phyloP scores from a whole-genome alignment of 768 basidiomycete genomes.

The Suillus clintonianus region DNA sequence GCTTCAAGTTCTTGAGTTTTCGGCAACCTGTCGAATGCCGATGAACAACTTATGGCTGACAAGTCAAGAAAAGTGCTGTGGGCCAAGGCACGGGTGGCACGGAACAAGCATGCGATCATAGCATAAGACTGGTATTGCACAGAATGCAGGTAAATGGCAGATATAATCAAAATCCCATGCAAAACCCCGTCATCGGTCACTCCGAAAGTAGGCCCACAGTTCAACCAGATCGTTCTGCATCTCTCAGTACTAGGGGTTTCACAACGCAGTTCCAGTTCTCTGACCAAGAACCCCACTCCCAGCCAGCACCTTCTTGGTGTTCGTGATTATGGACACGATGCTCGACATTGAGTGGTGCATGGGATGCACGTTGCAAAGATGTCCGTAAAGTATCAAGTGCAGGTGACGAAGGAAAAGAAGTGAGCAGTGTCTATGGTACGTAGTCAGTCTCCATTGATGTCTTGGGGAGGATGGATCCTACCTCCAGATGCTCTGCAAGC shows the following conservation, averaged over 20 bases:
- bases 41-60: not conserved
- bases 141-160: not conserved
- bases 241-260: conserved; percentile 51
- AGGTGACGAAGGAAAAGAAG: conserved; percentile 58
- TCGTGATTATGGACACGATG: conserved; percentile 19
- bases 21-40: too few relatives aligned
- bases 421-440: conserved; percentile 51
- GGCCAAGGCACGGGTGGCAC: not conserved
- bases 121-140: not conserved
- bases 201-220: not conserved
- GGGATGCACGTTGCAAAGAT: conserved; percentile 43
- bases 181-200: too few relatives aligned
- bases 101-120: not conserved
- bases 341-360: conserved; percentile 23
- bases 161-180: not conserved
- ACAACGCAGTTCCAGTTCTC: conserved; percentile 81
- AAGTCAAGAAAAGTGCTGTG: not conserved
- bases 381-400: conserved; percentile 52
- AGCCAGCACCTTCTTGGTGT: conserved; percentile 29
- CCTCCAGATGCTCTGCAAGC: conserved; percentile 72
- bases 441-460: conserved; percentile 2
- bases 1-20: too few relatives aligned
- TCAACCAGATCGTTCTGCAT: conserved; percentile 27
- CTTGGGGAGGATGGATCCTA: conserved; percentile 6
- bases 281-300: conserved; percentile 78